Evolutionary conservation across 2,329 filamentous ascomycete species (phyloP), one percentile per base, ranked within the genome.

Genomic region (Nemania diffusa): DNA sequence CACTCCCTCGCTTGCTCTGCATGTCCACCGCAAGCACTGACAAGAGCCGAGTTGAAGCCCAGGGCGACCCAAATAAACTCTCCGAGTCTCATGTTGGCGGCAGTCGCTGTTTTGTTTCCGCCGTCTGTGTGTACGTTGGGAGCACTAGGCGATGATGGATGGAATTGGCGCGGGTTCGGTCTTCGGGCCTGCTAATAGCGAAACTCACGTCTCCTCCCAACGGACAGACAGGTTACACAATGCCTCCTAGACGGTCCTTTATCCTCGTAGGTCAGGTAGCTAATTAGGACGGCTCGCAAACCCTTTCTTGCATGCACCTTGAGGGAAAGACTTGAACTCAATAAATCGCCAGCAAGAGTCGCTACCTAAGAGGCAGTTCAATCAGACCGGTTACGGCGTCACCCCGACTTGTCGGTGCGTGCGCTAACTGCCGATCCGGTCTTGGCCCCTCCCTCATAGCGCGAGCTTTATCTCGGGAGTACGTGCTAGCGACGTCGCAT

Each of bases 1-100:
- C 83, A 88, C 58, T 82, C 79, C 69, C 80, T 80, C 64, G 79
- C 78, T 17, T 69, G 64, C 66, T 81, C 71, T 61, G 73, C 71
- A 72, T 79, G 71, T 52, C 76, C 74, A 44, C 76, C 72, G 68
- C 78, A 75, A 20, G 78, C 79, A 44, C 70, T 65, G 22, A 76
- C 73, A 26, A 75, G 51, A 5, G 71, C 73, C 27, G 72, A 69
- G 59, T 67, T 57, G 53, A 64, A 74, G 72, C 73, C 70, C 48
- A 79, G 69, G 9, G 73, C 71, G 48, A 75, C 70, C 63, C 68
- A 71, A 56, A 74, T n/a, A 44, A 75, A 37, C n/a, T 55, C 64
- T 29, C 53, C 52, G 40, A 70, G 61, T 46, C 70, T 76, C 77
- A 79, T 78, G 26, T 46, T 59, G 68, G 34, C 34, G 6, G 46